Evolutionary conservation across 805 yeast genomes (phyloP).

Genomic region (Candida ovalis): DNA sequence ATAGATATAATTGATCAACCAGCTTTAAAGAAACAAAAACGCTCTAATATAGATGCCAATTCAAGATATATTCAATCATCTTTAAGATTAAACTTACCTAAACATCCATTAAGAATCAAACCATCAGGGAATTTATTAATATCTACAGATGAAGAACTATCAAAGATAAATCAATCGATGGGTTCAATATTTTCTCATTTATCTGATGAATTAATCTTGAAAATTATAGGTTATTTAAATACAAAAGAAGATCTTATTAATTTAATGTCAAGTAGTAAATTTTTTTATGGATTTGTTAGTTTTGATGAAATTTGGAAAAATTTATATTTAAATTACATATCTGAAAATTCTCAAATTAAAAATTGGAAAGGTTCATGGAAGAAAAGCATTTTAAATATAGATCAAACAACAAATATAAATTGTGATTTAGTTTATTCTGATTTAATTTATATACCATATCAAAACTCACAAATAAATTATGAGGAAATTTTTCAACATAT

Average conservation of each 20-base stretch:
- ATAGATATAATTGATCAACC: neutral
- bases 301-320: slow-evolving; percentile 83
- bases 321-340: slow-evolving; percentile 37
- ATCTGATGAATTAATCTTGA: slow-evolving; percentile 62
- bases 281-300: slow-evolving; percentile 65
- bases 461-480: slow-evolving; percentile 71
- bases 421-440: slow-evolving; percentile 66
- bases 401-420: slow-evolving; percentile 42
- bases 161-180: slow-evolving; percentile 34
- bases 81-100: slow-evolving; percentile 26
- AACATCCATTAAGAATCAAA: slow-evolving; percentile 70
- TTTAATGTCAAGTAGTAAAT: slow-evolving; percentile 58
- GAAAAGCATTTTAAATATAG: slow-evolving; percentile 43
- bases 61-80: slow-evolving; percentile 20
- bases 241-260: slow-evolving; percentile 44
- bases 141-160: slow-evolving; percentile 15
- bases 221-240: slow-evolving; percentile 46
- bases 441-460: slow-evolving; percentile 75
- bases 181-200: slow-evolving; percentile 49
- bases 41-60: neutral
- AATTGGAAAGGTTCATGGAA: slow-evolving; percentile 85
- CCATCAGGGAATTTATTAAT: slow-evolving; percentile 63
- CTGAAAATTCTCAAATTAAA: slow-evolving; percentile 2
- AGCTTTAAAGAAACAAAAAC: neutral
- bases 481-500: slow-evolving; percentile 42